Base-by-base conservation (phyloP, 495 filamentous ascomycete genomes). In the Alectoria sarmentosa region DNA sequence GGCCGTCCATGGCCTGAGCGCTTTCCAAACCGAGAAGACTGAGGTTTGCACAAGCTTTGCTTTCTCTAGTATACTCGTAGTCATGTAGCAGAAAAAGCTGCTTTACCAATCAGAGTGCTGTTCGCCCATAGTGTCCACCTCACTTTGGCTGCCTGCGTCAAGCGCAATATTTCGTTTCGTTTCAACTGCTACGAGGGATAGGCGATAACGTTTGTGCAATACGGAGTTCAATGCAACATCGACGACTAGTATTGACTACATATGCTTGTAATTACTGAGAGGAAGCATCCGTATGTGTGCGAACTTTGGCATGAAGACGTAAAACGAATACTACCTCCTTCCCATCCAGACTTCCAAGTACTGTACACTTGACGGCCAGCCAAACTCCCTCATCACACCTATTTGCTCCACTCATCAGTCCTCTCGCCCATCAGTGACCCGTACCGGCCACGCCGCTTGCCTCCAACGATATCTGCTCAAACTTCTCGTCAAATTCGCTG, bases 401-500 rank as follows among this genome's bases (percentile, higher is more conserved):
- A 55, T 34, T 21, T 9, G 52, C 52, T 55, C 28, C 52, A n/a
- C 34, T 8, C 17, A 34, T 34, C 30, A 21, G 52, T 36, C 21
- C 30, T 32, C 52, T 34, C 52, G 21, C 39, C 4, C 10, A 54
- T 60, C 44, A 59, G 1, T 4, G 9, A 46, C 44, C 41, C 23
- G 34, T 26, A 32, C 42, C 57, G 44, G 57, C 57, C 46, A 34
- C 44, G 36, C 44, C 42, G 15, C 56, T 36, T 41, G 62, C 49
- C 26, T 60, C 63, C 46, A 70, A 41, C 28, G 58, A 66, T 42
- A 70, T 63, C 15, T 64, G 66, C 57, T 71, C 69, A 52, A 71
- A 41, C 28, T 71, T 68, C 62, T 68, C 67, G 52, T 66, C 69
- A 38, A 63, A 65, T 32, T 67, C 65, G 41, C 67, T 71, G n/a